phyloP scores from a whole-genome alignment of 345 rosid species.

The Erodium maritimum region DNA sequence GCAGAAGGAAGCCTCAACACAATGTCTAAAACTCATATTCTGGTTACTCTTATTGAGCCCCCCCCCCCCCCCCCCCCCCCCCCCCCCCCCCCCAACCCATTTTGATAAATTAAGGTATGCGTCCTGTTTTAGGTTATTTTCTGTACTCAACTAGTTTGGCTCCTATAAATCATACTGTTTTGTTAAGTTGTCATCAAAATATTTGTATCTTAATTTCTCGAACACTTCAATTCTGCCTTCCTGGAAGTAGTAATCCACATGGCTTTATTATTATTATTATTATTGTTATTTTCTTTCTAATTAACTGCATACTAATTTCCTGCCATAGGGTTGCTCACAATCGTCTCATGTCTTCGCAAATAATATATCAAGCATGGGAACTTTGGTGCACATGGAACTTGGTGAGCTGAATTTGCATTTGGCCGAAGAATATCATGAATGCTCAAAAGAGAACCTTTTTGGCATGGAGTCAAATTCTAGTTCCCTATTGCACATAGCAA shows the following conservation, averaged over 20 bases:
- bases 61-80: too few species aligned
- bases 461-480: slow-evolving; percentile 88
- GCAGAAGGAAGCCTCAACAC: too few species aligned
- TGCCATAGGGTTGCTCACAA: slow-evolving; percentile 76
- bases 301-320: slow-evolving; percentile 7
- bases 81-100: too few species aligned
- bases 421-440: slow-evolving; percentile 94
- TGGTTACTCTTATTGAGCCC: too few species aligned
- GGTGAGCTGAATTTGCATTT: slow-evolving; percentile 88
- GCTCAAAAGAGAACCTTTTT: slow-evolving; percentile 67
- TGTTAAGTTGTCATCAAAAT: too few species aligned
- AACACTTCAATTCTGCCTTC: too few species aligned
- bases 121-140: too few species aligned
- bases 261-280: background rate
- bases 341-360: slow-evolving; percentile 90
- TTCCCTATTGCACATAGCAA: slow-evolving; percentile 75
- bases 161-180: too few species aligned
- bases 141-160: too few species aligned
- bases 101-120: background rate
- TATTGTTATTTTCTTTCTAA: background rate
- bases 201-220: too few species aligned
- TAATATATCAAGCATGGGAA: slow-evolving; percentile 67
- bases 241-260: background rate
- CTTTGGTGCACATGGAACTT: slow-evolving; percentile 78
- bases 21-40: too few species aligned